These are phyloP conservation scores for Backusella liffmaniae DNA, from an alignment of 192 early-diverging fungal genomes.

Conservation along the genomic window DNA sequence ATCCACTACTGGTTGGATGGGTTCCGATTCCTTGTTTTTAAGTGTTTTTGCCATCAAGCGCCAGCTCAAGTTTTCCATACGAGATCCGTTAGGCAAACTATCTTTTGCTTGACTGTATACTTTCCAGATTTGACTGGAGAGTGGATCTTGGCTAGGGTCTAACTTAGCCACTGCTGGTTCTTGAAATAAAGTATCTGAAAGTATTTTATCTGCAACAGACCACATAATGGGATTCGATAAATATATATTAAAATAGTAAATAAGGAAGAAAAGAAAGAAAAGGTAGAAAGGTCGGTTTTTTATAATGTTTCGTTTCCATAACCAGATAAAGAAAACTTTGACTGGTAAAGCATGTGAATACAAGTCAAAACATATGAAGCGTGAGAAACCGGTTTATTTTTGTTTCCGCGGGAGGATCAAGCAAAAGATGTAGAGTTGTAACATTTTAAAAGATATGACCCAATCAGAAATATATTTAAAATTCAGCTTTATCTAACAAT, in stretches of 20 bases:
- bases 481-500: neutral
- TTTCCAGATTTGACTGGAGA: conserved; percentile 66
- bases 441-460: neutral
- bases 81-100: conserved; percentile 67
- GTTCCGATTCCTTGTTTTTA: conserved; percentile 30
- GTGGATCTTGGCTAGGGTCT: conserved; percentile 39
- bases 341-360: neutral
- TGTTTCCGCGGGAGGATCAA: neutral
- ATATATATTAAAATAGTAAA: neutral
- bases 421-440: neutral
- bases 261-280: neutral
- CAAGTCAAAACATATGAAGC: neutral
- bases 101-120: conserved; percentile 78
- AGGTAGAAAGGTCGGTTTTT: neutral
- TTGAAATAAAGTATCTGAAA: conserved; percentile 12
- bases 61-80: conserved; percentile 84
- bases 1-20: neutral
- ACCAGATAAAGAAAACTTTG: neutral
- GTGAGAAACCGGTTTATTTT: neutral
- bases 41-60: conserved; percentile 72
- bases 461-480: neutral
- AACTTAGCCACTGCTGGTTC: neutral
- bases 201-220: conserved; percentile 16
- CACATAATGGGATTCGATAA: neutral
- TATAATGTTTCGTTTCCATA: neutral